These are phyloP conservation scores for Trypanosoma mega DNA, from an alignment of 208 protist genomes.

Conservation along the genomic window DNA sequence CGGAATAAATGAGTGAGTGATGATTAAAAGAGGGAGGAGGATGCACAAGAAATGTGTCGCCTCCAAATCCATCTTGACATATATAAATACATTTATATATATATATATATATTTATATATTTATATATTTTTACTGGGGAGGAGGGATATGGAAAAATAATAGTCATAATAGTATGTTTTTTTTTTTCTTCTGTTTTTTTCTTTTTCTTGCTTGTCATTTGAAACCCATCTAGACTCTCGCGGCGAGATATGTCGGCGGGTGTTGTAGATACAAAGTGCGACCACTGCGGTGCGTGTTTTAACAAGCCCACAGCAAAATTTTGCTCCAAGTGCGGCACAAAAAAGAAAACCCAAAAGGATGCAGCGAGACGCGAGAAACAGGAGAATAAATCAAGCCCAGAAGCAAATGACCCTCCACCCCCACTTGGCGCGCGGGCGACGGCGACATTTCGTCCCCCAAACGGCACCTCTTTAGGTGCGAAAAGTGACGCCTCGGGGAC, in stretches of 20 bases:
- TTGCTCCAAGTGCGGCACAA: conserved; percentile 79
- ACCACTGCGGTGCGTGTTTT: conserved; percentile 65
- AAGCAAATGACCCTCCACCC: background rate
- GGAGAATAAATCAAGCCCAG: background rate
- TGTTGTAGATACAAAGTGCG: conserved; percentile 25
- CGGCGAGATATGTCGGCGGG: conserved; percentile 1
- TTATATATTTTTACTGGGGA: background rate
- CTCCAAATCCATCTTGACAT: too few relatives aligned
- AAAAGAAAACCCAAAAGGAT: conserved; percentile 22
- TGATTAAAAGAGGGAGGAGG: too few relatives aligned
- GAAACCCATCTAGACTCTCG: background rate
- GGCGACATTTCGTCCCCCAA: background rate
- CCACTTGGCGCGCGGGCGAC: background rate
- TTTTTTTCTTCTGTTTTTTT: conserved; percentile 18
- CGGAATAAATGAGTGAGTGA: too few relatives aligned
- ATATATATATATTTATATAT: too few relatives aligned
- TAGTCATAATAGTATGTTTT: too few relatives aligned
- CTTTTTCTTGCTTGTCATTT: background rate
- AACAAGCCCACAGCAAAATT: conserved; percentile 75
- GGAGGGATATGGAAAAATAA: background rate
- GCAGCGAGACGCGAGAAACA: background rate
- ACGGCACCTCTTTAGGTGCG: too few relatives aligned
- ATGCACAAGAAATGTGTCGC: too few relatives aligned
- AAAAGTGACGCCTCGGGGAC: too few relatives aligned
- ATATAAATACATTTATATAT: too few relatives aligned